Evolutionary conservation across 495 filamentous ascomycete species (phyloP).

Genomic region (Recurvomyces mirabilis): DNA sequence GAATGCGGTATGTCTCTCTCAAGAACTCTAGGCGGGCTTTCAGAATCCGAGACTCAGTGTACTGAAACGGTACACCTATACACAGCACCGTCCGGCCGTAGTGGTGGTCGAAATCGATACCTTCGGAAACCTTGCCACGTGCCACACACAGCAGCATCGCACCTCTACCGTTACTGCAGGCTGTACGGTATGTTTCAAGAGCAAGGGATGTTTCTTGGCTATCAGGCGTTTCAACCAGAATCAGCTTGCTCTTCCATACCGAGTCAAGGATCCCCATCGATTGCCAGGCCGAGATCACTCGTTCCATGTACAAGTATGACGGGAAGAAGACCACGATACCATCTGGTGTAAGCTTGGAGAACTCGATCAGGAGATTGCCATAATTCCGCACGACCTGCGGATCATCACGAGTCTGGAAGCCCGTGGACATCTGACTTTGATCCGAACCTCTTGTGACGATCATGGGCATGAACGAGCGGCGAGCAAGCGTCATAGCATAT

Average conservation of each 20-base stretch:
- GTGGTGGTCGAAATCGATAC: slow-evolving; percentile 98
- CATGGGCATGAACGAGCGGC: slow-evolving; percentile 94
- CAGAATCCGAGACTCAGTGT: slow-evolving; percentile 93
- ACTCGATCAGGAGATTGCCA: slow-evolving; percentile 82
- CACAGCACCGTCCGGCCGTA: slow-evolving; percentile 94
- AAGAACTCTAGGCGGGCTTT: slow-evolving; percentile 95
- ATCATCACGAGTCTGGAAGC: slow-evolving; percentile 91
- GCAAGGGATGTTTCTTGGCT: slow-evolving; percentile 93
- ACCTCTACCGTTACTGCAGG: slow-evolving; percentile 91
- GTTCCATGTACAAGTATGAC: slow-evolving; percentile 98
- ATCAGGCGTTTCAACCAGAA: slow-evolving; percentile 95
- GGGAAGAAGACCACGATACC: slow-evolving; percentile 99
- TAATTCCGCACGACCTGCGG: slow-evolving; percentile 92
- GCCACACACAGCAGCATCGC: slow-evolving; percentile 90
- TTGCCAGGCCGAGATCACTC: slow-evolving; percentile 98
- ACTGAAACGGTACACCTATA: slow-evolving; percentile 97
- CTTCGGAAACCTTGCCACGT: slow-evolving; percentile 92
- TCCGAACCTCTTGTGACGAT: slow-evolving; percentile 92
- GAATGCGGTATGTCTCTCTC: slow-evolving; percentile 90
- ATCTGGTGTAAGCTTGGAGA: slow-evolving; percentile 87
- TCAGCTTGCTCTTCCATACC: slow-evolving; percentile 98
- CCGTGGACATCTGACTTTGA: slow-evolving; percentile 78
- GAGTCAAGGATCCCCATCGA: slow-evolving; percentile 94
- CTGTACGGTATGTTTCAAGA: slow-evolving; percentile 91
- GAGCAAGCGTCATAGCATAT: slow-evolving; percentile 90